phyloP scores from a whole-genome alignment of 768 basidiomycete genomes.

The Suillus occidentalis region DNA sequence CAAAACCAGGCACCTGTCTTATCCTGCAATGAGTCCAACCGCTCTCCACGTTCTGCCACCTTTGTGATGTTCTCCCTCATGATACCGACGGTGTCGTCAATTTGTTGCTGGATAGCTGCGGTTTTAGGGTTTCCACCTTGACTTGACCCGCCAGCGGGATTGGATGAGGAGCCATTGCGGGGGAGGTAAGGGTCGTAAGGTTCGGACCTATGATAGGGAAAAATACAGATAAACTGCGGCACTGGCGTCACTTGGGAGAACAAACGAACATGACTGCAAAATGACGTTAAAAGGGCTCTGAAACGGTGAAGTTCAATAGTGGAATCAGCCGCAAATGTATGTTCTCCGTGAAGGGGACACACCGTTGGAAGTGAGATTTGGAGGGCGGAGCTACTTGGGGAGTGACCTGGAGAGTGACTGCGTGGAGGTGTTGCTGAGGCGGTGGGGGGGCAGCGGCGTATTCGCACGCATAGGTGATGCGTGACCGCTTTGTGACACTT shows the following conservation, averaged over 20 bases:
- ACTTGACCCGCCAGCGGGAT: conserved; percentile 45
- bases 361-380: conserved; percentile 22
- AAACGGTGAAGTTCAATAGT: neutral
- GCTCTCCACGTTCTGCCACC: conserved; percentile 92
- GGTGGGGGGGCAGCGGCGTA: conserved; percentile 3
- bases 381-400: conserved; percentile 9
- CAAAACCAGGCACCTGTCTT: conserved; percentile 82
- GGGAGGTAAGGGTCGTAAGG: conserved; percentile 99
- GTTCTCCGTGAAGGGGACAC: conserved; percentile 4
- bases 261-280: conserved; percentile 28
- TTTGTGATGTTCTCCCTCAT: conserved; percentile 99
- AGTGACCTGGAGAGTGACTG: conserved; percentile 23
- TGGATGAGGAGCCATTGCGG: conserved; percentile 68
- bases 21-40: conserved; percentile 92
- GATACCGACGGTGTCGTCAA: conserved; percentile 94
- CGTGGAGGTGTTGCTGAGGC: conserved; percentile 15
- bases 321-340: neutral
- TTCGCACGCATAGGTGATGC: conserved; percentile 21
- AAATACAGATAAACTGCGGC: conserved; percentile 10
- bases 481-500: conserved; percentile 17
- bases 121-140: conserved; percentile 77
- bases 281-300: neutral
- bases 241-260: conserved; percentile 3
- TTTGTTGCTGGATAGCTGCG: conserved; percentile 94
- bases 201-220: conserved; percentile 70